phyloP scores from a whole-genome alignment of 2,329 filamentous ascomycete species.

The Aspergillus fructus region DNA sequence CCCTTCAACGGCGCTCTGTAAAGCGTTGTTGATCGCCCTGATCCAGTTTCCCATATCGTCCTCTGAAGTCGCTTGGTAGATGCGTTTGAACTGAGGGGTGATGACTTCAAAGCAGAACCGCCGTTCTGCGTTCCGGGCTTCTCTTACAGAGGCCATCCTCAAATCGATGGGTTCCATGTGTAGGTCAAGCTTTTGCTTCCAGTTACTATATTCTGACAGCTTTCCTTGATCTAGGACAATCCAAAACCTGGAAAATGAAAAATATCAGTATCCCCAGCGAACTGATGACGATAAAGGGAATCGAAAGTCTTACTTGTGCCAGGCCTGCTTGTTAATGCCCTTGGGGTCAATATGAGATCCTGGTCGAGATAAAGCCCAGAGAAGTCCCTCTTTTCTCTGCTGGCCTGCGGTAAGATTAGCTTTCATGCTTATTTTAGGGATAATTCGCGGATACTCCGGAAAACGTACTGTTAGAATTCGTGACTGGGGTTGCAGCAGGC shows the following conservation, averaged over 20 bases:
- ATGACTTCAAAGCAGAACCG: constrained; percentile 99
- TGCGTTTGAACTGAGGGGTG: constrained; percentile 90
- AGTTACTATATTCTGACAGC: constrained; percentile 97
- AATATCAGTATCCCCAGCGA: neutral
- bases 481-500: constrained; percentile 21
- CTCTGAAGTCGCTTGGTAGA: constrained; percentile 96
- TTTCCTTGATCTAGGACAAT: constrained; percentile 96
- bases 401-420: constrained; percentile 60
- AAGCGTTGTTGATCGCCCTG: constrained; percentile 88
- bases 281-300: neutral
- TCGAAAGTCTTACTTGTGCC: constrained; percentile 77
- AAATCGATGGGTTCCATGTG: constrained; percentile 98
- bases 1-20: constrained; percentile 93
- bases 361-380: constrained; percentile 92
- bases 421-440: neutral
- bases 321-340: constrained; percentile 92
- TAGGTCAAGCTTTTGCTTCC: constrained; percentile 94
- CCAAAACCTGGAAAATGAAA: constrained; percentile 72
- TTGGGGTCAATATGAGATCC: constrained; percentile 94
- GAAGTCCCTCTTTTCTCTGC: constrained; percentile 85
- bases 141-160: constrained; percentile 92
- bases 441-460: constrained; percentile 18
- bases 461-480: constrained; percentile 27
- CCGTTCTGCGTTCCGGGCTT: constrained; percentile 89
- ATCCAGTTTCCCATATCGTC: constrained; percentile 99